Evolutionary conservation across 805 yeast genomes (phyloP), one percentile per base, ranked within the genome.

Genomic region (Alloascoidea hylecoeti): DNA sequence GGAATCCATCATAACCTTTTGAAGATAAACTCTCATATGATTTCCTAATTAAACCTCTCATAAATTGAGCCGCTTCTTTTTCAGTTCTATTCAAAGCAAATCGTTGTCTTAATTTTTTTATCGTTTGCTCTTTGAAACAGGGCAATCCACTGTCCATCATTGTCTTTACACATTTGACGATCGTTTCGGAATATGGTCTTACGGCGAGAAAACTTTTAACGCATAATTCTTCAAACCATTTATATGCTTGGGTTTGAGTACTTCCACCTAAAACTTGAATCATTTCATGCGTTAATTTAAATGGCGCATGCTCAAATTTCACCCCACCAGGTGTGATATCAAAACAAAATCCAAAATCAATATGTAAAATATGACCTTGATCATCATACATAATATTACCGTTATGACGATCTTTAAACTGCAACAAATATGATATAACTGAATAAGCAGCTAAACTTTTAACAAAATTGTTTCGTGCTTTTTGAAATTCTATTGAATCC

Each of bases 261-360:
- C 75, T 69, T 0, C 97, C 97, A n/a, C 98, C 98, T 78, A 92
- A 75, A 1, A 92, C 96, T 53, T 75, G 71, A 3, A 92, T 81
- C 98, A 94, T 92, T 52, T 92, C 99, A 49, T 79, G 82, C 3
- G 98, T 92, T 46, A 92, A 70, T 55, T 92, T 92, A 66, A 92
- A 92, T 9, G 98, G 97, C 1, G 95, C 95, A n/a, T 85, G 95
- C 51, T 92, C 99, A 54, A 92, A 94, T 51, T 78, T 84, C 36
- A 92, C 96, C 27, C 98, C 98, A 46, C 99, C 99, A 5, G 99
- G 99, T 23, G 84, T 96, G 56, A 92, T 92, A 61, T 92, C 99
- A 55, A 92, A 94, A 50, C 96, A 88, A 68, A 92, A 92, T 2
- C 99, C 99, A 62, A 92, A 92, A 61, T 92, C 99, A 57, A 94